Base-by-base conservation (phyloP, 2,329 filamentous ascomycete species). In the Penicillium sp. region DNA sequence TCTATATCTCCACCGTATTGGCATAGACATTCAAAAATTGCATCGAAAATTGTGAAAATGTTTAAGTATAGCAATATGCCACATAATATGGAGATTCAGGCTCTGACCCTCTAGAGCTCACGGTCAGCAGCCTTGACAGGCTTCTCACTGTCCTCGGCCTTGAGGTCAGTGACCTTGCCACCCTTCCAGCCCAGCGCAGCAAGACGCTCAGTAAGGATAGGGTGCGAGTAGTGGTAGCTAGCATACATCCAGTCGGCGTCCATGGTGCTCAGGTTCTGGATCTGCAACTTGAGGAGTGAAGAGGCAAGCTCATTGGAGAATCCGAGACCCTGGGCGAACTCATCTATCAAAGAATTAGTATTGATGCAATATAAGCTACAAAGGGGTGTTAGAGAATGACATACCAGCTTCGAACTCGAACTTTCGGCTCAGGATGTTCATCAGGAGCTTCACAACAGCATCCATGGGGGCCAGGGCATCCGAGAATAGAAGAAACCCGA, bases 191-290 rank as follows among this genome's bases (percentile, higher is more conserved):
- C 88, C 57, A 99, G 83, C 1, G 93, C 94, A 75, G 89, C 90
- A 67, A 99, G 82, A 68, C 94, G 86, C 82, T 99, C 95, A 1
- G 92, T 89, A 63, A 99, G 81, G 64, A 97, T 97, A 1, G 94
- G 94, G 77, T 99, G 94, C 23, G 93, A 97, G 82, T 95, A 97
- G 79, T 99, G 92, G 81, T 97, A 99, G 77, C 89, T 95, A 51
- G 94, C 94, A 76, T 96, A 99, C 84, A 97, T 86, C 89, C 90
- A 96, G 77, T 99, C 95, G 26, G 94, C 94, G 68, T 99, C 94
- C 93, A 99, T 97, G 58, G 90, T 95, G 76, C 91, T 96, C 64
- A 99, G 82, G 73, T 99, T 99, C 80, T 97, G 92, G 69, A 97
- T 91, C 78, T 99, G 95, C 50, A 99, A 89, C 81, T 97, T 97